Percentiles rank a stretch among this genome's conserved stretches.
Evolutionary conservation across 2,329 filamentous ascomycete species (phyloP).

Genomic region (Exserohilum turcica): DNA sequence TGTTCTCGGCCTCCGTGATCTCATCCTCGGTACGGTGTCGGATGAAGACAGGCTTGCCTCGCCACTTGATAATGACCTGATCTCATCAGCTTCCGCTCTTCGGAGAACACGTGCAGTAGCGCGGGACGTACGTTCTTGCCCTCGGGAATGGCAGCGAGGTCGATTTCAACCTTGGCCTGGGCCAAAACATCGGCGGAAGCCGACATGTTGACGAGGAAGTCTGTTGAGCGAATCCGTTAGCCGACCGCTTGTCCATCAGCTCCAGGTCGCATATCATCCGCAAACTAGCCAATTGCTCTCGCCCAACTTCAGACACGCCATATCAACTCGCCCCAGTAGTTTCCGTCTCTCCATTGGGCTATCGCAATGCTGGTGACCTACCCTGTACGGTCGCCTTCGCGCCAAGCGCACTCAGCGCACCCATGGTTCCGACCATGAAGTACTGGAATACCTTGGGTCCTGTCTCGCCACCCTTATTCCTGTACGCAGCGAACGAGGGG

Average conservation of each 20-base stretch:
- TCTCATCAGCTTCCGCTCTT: conserved; percentile 22
- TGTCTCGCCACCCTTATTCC: conserved; percentile 68
- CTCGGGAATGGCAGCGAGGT: conserved; percentile 89
- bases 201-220: conserved; percentile 99
- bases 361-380: conserved; percentile 56
- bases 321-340: conserved; percentile 1
- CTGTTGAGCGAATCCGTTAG: conserved; percentile 58
- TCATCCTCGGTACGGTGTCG: conserved; percentile 93
- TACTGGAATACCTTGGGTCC: conserved; percentile 90
- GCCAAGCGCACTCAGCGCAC: conserved; percentile 86
- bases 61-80: conserved; percentile 99
- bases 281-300: conserved; percentile 41
- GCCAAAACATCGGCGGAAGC: conserved; percentile 97
- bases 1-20: conserved; percentile 92
- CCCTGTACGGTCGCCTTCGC: conserved; percentile 98
- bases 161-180: conserved; percentile 99
- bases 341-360: conserved; percentile 16
- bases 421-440: conserved; percentile 98
- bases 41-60: conserved; percentile 99
- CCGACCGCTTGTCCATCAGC: conserved; percentile 33
- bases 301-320: conserved; percentile 1
- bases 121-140: conserved; percentile 88
- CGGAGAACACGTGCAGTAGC: not conserved
- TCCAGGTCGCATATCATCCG: conserved; percentile 30
- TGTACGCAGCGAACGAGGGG: conserved; percentile 89